Evolutionary conservation across 768 basidiomycete species (phyloP), one percentile per base, ranked within the genome.

Genomic region (Hericium rajendrae): DNA sequence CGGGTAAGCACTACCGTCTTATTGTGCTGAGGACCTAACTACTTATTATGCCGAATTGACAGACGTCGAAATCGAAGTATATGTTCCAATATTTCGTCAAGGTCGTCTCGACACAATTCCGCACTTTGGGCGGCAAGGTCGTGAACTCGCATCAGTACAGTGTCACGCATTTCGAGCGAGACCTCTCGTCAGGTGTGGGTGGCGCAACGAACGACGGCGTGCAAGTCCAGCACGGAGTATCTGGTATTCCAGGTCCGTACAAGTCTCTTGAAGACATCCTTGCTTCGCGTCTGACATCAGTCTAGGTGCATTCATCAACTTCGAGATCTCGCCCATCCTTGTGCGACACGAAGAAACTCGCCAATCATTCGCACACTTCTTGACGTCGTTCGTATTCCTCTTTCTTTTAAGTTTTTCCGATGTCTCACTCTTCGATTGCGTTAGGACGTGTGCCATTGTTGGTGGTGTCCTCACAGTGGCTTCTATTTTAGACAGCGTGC

Each of bases 11-110:
- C 9, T n/a, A 8, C 15, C 43, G n/a, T 9, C 20, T 43, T 6
- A 9, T 10, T 15, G 8, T 38, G 26, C 16, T 0, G n/a, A 26
- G 16, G 22, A 41, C 51, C 5, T 3, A 9, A 11, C 12, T 38
- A 6, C n/a, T 41, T 20, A 6, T 1, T n/a, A 20, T 26, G 20
- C 11, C 15, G 20, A 10, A 38, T n/a, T 16, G 6, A 1, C 57
- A 90, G 86, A 93, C 92, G 1, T 74, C 71, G 62, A 88, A 88
- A 67, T 72, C 85, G 24, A 81, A 92, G 63, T 95, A 91, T 70
- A 94, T 97, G 92, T 97, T 93, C 81, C 93, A 98, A 68, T 95
- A 98, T 72, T 98, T 97, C 83, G 78, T 99, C 66, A 99, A 99
- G 72, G 95, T 99, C 48, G 97, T 99, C 41, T 92, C 93, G 6